These are phyloP conservation scores for Gossypium gossypioides DNA, from an alignment of 441 rosid genomes.

Conservation along the genomic window DNA sequence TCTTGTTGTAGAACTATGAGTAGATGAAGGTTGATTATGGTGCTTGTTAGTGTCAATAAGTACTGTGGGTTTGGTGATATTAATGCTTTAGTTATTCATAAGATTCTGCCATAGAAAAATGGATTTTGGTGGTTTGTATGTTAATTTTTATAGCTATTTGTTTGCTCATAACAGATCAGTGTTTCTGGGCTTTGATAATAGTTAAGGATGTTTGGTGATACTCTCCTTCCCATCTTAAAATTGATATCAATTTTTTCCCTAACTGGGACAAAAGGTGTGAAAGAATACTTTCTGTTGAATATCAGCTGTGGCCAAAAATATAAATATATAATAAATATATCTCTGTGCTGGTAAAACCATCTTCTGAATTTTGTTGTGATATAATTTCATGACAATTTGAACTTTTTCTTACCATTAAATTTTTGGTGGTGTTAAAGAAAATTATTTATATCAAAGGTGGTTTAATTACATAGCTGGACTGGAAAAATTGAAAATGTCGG, in stretches of 20 bases:
- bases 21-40: neutral
- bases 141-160: neutral
- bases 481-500: neutral
- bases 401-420: neutral
- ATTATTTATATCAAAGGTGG: neutral
- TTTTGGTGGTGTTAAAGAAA: neutral
- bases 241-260: neutral
- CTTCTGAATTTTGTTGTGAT: neutral
- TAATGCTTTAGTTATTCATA: slow-evolving; percentile 4
- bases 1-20: neutral
- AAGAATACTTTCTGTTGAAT: neutral
- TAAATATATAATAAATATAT: neutral
- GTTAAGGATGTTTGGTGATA: neutral
- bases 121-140: neutral
- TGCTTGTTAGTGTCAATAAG: neutral
- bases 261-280: neutral
- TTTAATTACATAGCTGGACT: neutral
- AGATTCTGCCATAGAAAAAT: neutral
- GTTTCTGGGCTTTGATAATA: neutral
- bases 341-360: neutral
- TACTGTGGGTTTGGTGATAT: neutral
- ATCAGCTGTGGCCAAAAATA: neutral
- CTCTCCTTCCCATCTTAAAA: neutral
- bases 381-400: neutral
- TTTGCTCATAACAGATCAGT: neutral